These are phyloP conservation scores for Rhipidocladum racemiflorum DNA, from an alignment of 176 grass and related monocot genomes.

Conservation along the genomic window DNA sequence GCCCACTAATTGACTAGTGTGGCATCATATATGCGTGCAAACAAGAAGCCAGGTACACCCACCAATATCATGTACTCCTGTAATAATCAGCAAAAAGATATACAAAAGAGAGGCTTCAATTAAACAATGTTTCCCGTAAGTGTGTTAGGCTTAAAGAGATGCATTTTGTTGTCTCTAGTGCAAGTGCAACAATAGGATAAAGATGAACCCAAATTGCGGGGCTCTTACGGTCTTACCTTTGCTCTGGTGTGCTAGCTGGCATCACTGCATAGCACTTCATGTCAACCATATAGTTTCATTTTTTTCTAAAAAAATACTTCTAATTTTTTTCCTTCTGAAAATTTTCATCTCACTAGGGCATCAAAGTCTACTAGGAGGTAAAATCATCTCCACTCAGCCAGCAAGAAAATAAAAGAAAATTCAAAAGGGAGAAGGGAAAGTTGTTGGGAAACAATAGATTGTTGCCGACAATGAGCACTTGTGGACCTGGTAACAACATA, in stretches of 20 bases:
- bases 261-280: conserved; percentile 24
- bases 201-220: conserved; percentile 11
- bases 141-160: conserved; percentile 36
- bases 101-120: not conserved
- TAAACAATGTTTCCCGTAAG: conserved; percentile 16
- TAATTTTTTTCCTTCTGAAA: not conserved
- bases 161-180: conserved; percentile 19
- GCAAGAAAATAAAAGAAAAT: conserved; percentile 3
- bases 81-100: conserved; percentile 13
- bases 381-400: conserved; percentile 19
- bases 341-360: conserved; percentile 16
- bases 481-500: not conserved
- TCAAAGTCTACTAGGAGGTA: conserved; percentile 29
- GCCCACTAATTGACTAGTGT: not conserved
- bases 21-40: not conserved
- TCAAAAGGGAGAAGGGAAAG: conserved; percentile 4
- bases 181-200: conserved; percentile 27
- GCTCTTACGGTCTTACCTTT: conserved; percentile 29
- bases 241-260: conserved; percentile 20
- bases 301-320: not conserved
- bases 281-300: conserved; percentile 37
- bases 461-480: conserved; percentile 38
- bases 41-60: not conserved
- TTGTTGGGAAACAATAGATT: conserved; percentile 26
- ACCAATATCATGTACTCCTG: not conserved